A percentile compares a stretch with the other conserved stretches of the same genome.
Conservation (phyloP, 2,329 filamentous ascomycete species). For the Sclerotinia spermophila region DNA sequence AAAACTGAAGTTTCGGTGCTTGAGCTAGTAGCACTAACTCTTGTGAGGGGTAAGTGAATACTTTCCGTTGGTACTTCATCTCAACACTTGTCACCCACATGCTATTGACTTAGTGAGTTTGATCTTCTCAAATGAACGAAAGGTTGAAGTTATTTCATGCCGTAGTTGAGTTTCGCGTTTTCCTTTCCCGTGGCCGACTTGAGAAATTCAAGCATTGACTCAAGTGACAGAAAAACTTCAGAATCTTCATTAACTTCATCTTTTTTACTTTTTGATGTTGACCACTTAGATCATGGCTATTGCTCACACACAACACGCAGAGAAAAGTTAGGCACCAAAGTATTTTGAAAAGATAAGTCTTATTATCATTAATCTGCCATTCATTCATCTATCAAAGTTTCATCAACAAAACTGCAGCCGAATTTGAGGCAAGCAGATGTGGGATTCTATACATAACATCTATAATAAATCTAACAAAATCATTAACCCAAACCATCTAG, state of each 20-base stretch:
- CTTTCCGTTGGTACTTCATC: background rate
- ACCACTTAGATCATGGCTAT: background rate
- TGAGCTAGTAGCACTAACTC: background rate
- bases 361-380: slow-evolving; percentile 1
- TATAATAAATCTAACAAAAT: slow-evolving; percentile 1
- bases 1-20: background rate
- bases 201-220: background rate
- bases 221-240: too few relatives aligned
- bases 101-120: background rate
- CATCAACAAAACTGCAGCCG: background rate
- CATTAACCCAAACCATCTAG: background rate
- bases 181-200: background rate
- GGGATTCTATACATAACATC: background rate
- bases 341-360: background rate
- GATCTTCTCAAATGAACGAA: background rate
- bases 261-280: background rate
- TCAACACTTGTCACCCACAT: background rate
- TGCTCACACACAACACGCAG: background rate
- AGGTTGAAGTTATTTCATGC: too few relatives aligned
- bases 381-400: background rate
- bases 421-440: background rate
- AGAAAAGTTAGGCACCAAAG: too few relatives aligned
- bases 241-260: background rate
- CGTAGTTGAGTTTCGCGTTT: background rate
- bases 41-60: background rate